A percentile compares a stretch with the other conserved stretches of the same genome.
Evolutionary conservation across 2,329 filamentous ascomycete species (phyloP).

Genomic region (Atkinsonella hypoxylon): DNA sequence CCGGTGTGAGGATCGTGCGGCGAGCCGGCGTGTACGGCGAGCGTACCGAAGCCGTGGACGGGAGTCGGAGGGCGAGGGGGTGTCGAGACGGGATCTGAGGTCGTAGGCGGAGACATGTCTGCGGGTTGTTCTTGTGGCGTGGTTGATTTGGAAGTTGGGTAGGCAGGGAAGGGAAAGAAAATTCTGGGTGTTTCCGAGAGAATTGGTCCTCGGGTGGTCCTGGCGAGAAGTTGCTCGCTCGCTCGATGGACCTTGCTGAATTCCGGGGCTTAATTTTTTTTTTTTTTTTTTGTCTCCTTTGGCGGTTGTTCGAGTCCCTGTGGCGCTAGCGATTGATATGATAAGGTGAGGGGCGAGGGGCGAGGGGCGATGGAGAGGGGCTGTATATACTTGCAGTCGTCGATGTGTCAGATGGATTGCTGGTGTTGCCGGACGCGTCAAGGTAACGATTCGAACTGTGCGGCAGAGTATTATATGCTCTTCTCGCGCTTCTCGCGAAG

Average conservation of each 20-base stretch:
- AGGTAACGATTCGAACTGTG: neutral
- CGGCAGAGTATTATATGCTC: too few relatives aligned
- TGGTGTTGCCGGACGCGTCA: neutral
- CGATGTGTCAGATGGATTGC: neutral
- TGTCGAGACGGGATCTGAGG: slow-evolving; percentile 50
- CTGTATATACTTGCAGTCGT: neutral
- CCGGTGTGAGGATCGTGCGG: slow-evolving; percentile 85
- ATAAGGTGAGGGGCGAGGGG: neutral
- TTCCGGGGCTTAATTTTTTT: neutral
- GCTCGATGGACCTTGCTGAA: neutral
- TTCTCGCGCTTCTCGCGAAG: too few relatives aligned
- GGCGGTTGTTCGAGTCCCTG: neutral
- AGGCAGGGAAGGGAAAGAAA: neutral
- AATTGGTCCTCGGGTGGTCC: neutral
- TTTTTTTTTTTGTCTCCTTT: neutral
- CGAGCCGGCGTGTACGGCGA: slow-evolving; percentile 87
- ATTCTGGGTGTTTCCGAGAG: neutral
- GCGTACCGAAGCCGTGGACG: slow-evolving; percentile 74
- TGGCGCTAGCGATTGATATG: neutral
- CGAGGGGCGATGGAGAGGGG: neutral
- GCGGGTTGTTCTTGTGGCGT: too few relatives aligned
- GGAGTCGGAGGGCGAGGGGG: slow-evolving; percentile 61
- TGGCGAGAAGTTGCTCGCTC: neutral
- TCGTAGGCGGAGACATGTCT: slow-evolving; percentile 19
- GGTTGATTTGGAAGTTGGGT: neutral